Conservation (phyloP, 1,139 yeast species). For the Pichia sp. region DNA sequence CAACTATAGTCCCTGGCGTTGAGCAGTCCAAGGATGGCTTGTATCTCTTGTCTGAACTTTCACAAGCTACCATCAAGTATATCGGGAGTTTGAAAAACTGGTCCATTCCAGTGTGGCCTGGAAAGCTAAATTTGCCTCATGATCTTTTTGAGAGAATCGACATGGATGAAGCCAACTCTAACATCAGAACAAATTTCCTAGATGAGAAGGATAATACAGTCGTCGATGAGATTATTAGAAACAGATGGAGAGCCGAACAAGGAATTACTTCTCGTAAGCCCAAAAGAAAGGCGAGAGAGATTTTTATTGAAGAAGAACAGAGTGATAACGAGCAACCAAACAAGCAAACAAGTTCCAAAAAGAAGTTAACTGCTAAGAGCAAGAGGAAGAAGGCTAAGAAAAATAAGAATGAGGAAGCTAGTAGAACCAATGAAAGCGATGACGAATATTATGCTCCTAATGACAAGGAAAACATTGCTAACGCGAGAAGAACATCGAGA, state of each 20-base stretch:
- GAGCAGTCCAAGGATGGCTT: conserved; percentile 29
- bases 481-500: too few species aligned
- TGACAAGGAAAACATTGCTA: background rate
- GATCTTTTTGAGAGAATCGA: conserved; percentile 46
- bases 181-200: conserved; percentile 7
- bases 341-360: too few species aligned
- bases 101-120: conserved; percentile 78
- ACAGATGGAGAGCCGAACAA: conserved; percentile 10
- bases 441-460: conserved; percentile 1
- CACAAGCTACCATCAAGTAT: conserved; percentile 59
- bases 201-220: background rate
- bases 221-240: conserved; percentile 7
- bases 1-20: conserved; percentile 20
- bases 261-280: background rate
- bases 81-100: conserved; percentile 54
- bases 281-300: conserved; percentile 2
- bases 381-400: background rate
- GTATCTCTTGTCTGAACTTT: conserved; percentile 65
- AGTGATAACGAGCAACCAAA: background rate
- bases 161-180: background rate
- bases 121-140: conserved; percentile 57
- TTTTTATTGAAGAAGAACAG: background rate
- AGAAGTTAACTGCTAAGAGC: too few species aligned
- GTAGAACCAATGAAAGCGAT: conserved; percentile 2
- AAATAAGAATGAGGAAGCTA: background rate